These are phyloP conservation scores for Nakaseomyces sp. DNA, from an alignment of 1,139 yeast species.

Conservation along the genomic window DNA sequence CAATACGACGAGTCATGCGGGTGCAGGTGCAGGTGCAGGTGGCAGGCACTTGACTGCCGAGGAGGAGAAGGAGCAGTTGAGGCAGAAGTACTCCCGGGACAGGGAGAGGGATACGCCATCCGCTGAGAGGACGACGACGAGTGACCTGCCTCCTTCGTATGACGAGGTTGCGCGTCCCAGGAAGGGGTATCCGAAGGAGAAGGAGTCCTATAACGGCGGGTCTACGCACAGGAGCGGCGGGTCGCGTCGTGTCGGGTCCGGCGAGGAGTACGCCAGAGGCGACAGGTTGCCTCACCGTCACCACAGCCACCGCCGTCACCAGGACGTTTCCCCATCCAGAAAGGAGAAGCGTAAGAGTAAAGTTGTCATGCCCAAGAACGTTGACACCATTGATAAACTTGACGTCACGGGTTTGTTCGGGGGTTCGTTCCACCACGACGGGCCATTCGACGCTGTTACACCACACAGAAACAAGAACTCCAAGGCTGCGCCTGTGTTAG, in stretches of 20 bases:
- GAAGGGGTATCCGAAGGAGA: conserved; percentile 19
- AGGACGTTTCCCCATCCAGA: conserved; percentile 13
- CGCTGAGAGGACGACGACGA: conserved; percentile 7
- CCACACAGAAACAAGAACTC: conserved; percentile 85
- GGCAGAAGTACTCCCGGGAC: conserved; percentile 26
- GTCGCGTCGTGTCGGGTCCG: conserved; percentile 1
- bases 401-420: conserved; percentile 95
- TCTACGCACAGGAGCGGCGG: neutral
- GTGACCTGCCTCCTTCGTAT: conserved; percentile 47
- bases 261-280: conserved; percentile 4
- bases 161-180: conserved; percentile 53
- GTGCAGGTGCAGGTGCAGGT: too few relatives aligned
- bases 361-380: conserved; percentile 36
- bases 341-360: conserved; percentile 42
- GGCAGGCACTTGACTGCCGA: conserved; percentile 29
- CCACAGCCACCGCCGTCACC: conserved; percentile 5
- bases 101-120: conserved; percentile 13
- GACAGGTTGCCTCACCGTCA: neutral
- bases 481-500: conserved; percentile 84
- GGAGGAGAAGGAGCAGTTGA: conserved; percentile 30
- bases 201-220: conserved; percentile 8
- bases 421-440: conserved; percentile 96
- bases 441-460: conserved; percentile 97
- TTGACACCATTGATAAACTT: conserved; percentile 87
- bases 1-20: too few relatives aligned